These are phyloP conservation scores for Coprinellus micaceus DNA, from an alignment of 768 basidiomycete species.

Conservation along the genomic window DNA sequence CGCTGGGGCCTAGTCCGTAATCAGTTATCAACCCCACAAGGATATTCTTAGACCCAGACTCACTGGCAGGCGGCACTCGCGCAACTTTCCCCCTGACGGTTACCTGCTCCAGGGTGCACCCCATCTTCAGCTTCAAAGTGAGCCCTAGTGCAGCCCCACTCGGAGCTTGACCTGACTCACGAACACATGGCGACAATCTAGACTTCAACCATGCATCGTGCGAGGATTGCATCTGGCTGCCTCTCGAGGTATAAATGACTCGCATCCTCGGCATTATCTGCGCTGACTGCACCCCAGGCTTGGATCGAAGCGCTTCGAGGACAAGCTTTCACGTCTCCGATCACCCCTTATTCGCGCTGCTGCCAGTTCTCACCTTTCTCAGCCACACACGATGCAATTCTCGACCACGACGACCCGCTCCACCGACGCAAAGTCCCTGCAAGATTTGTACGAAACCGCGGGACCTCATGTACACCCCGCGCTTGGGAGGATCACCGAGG, in stretches of 20 bases:
- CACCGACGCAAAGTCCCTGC: not conserved
- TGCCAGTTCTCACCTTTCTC: not conserved
- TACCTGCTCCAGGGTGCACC: no score
- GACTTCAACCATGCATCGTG: not conserved
- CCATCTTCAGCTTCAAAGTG: no score
- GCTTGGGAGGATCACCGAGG: slow-evolving; percentile 43
- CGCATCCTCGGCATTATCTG: not conserved
- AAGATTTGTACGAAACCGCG: slow-evolving; percentile 38
- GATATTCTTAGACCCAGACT: no score
- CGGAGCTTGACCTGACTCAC: no score
- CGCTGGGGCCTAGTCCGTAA: no score
- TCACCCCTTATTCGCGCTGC: not conserved
- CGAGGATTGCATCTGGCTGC: not conserved
- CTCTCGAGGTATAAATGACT: not conserved
- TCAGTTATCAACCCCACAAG: no score
- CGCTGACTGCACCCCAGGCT: not conserved
- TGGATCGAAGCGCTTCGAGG: not conserved
- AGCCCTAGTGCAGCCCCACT: no score
- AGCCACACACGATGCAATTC: not conserved
- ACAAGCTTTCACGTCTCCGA: not conserved
- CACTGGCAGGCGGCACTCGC: no score
- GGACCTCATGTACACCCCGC: slow-evolving; percentile 45
- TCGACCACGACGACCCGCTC: not conserved
- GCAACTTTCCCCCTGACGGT: no score
- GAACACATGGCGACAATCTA: no score